Base-by-base conservation (phyloP, 2,329 filamentous ascomycete species). In the Botryosphaeria dothidea region DNA sequence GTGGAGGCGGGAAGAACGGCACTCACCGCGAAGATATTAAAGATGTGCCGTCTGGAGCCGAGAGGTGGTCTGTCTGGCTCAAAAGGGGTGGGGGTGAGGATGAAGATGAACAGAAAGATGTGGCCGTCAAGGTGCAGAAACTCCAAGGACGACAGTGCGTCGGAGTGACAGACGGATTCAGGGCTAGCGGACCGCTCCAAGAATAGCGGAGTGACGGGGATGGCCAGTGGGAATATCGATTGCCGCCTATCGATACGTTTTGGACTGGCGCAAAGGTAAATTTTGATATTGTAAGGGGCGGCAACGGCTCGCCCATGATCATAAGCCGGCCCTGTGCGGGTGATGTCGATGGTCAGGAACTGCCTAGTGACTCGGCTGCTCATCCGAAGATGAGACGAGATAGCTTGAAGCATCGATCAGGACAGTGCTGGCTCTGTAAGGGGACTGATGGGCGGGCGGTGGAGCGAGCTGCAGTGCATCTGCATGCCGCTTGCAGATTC, bases 231-330 rank as follows among this genome's bases (percentile, higher is more conserved):
- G 25, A 46, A 60, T 60, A 60, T 60, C 56, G 56, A 60, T 60
- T 60, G 27, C 41, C 56, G 56, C n/a, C 56, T 60, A 46, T 60
- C 56, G 38, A 60, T 60, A 60, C 56, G 34, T 46, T 60, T 60
- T 60, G 56, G 56, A 45, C 29, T 34, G 41, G 56, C 9, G 17
- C 38, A 21, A 43, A 34, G 41, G 56, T 36, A 19, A 19, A 36
- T 23, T 27, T 41, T 60, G 41, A 60, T 60, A 60, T 60, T 60
- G 56, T 60, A 60, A 60, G 56, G 56, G 56, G 56, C 56, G 41
- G 38, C 56, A 15, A 17, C 27, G 38, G 25, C 38, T 31, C 25
- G 38, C 7, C n/a, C 56, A 23, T n/a, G 56, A 23, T 31, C 56
- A n/a, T 19, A 46, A 25, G 56, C 27, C 41, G 56, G 56, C 56